Conservation (phyloP, 2,329 filamentous ascomycete species). For the Xylariaceae sp. region DNA sequence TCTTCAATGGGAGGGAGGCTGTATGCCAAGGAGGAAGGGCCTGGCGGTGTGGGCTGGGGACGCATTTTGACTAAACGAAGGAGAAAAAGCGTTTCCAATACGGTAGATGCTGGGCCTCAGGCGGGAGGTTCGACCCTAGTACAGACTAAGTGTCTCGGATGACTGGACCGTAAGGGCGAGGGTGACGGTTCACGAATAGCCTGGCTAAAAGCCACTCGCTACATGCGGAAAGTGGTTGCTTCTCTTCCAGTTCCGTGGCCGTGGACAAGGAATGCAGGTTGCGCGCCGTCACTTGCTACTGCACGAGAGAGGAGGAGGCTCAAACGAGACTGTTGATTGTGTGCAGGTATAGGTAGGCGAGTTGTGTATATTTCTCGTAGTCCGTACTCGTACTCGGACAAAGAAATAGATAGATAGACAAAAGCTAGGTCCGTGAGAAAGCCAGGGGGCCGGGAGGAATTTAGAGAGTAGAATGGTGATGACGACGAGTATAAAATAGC, state of each 20-base stretch:
- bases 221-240: slow-evolving; percentile 12
- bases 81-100: not conserved
- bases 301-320: not conserved
- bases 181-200: not conserved
- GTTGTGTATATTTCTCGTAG: not conserved
- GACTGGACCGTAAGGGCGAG: slow-evolving; percentile 1
- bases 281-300: slow-evolving; percentile 1
- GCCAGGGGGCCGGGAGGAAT: not conserved
- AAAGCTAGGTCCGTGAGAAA: not conserved
- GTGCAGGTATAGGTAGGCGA: not conserved
- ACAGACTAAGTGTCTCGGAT: slow-evolving; percentile 9
- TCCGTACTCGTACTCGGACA: not conserved
- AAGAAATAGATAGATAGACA: not conserved
- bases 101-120: not conserved
- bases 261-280: slow-evolving; percentile 9
- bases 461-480: not conserved
- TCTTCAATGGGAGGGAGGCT: slow-evolving; percentile 23
- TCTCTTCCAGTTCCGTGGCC: slow-evolving; percentile 2
- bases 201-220: slow-evolving; percentile 1
- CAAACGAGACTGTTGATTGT: slow-evolving; percentile 1
- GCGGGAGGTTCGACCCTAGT: not conserved
- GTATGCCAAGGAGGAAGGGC: slow-evolving; percentile 23
- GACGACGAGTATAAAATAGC: not conserved
- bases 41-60: slow-evolving; percentile 20
- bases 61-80: slow-evolving; percentile 13